Evolutionary conservation across 2,329 filamentous ascomycete genomes (phyloP).

Genomic region (Sporothrix curviconia): DNA sequence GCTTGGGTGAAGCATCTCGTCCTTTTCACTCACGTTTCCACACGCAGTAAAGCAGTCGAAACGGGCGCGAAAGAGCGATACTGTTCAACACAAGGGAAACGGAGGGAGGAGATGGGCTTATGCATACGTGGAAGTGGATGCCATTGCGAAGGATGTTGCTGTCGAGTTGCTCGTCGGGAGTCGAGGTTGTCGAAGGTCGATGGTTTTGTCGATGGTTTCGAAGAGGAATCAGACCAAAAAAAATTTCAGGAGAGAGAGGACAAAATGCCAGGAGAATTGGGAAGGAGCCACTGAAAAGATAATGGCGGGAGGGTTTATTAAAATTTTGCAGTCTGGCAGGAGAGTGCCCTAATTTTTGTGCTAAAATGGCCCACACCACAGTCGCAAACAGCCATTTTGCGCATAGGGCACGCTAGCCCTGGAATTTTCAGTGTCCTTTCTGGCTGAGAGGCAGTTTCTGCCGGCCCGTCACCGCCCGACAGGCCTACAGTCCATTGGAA

Average conservation of each 20-base stretch:
- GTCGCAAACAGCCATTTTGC: not conserved
- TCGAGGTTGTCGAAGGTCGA: slow-evolving; percentile 2
- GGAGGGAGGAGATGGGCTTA: not conserved
- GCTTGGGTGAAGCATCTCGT: slow-evolving; percentile 3
- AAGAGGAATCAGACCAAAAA: not conserved
- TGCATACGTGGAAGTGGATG: slow-evolving; percentile 19
- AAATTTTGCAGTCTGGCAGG: too few relatives aligned
- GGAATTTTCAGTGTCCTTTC: not conserved
- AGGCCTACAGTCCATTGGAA: too few relatives aligned
- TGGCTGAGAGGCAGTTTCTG: slow-evolving; percentile 10
- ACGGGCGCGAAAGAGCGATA: not conserved
- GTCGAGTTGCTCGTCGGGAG: slow-evolving; percentile 8
- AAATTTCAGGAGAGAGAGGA: slow-evolving; percentile 5
- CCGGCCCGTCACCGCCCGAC: slow-evolving; percentile 14
- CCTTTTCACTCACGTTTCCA: not conserved
- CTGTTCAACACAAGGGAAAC: slow-evolving; percentile 1
- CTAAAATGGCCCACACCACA: slow-evolving; percentile 5
- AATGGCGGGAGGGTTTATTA: too few relatives aligned
- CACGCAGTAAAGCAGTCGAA: not conserved
- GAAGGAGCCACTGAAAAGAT: too few relatives aligned
- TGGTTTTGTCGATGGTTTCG: slow-evolving; percentile 7
- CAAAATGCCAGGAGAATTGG: not conserved
- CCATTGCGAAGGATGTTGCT: slow-evolving; percentile 15
- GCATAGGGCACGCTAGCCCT: slow-evolving; percentile 20
- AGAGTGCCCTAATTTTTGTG: too few relatives aligned